These are phyloP conservation scores for Phialophora macrospora DNA, from an alignment of 2,329 filamentous ascomycete genomes.

Conservation along the genomic window DNA sequence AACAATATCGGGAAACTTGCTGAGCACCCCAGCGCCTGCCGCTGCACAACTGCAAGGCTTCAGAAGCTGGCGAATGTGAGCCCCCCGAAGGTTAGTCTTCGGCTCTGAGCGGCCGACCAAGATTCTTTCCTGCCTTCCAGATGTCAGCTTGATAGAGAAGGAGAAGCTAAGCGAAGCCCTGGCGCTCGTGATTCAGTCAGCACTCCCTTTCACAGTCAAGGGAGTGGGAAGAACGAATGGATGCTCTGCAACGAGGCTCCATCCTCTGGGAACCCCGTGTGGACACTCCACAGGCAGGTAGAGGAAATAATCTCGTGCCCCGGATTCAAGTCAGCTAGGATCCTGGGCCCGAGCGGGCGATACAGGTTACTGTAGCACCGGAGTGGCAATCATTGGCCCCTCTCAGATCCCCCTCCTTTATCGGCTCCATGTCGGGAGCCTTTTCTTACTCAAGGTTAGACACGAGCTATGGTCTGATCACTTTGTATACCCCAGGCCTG, in stretches of 20 bases:
- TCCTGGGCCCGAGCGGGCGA: constrained; percentile 11
- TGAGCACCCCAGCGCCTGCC: not conserved
- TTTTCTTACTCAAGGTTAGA: constrained; percentile 10
- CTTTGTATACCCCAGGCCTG: constrained; percentile 8
- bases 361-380: constrained; percentile 8
- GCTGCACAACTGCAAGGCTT: not conserved
- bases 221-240: not conserved
- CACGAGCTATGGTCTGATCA: constrained; percentile 17
- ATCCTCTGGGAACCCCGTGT: constrained; percentile 16
- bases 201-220: not conserved
- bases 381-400: constrained; percentile 12
- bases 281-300: constrained; percentile 15
- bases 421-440: constrained; percentile 30
- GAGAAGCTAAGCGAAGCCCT: constrained; percentile 5
- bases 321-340: constrained; percentile 27
- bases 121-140: constrained; percentile 3
- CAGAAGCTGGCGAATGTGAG: constrained; percentile 1
- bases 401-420: constrained; percentile 19
- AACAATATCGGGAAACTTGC: not conserved
- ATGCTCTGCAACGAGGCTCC: constrained; percentile 12
- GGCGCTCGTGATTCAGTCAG: not conserved
- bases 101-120: not conserved
- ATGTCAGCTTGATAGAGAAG: not conserved
- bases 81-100: constrained; percentile 18
- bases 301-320: constrained; percentile 15